These are phyloP conservation scores for Mentha longifolia DNA, from an alignment of 257 asterid genomes.

Conservation along the genomic window DNA sequence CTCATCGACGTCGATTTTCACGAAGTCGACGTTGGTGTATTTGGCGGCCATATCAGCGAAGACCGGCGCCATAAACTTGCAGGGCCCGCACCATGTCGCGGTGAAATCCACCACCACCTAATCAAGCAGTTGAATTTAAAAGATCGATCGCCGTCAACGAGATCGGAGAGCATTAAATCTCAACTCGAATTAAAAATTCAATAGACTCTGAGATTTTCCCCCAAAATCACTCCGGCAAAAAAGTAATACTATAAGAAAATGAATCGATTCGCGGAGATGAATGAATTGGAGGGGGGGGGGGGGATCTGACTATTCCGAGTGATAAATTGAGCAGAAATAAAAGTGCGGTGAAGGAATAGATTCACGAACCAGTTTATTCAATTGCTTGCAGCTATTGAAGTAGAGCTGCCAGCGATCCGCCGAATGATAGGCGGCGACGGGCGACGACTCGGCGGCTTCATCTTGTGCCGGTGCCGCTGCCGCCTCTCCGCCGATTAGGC, in stretches of 20 bases:
- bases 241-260: too few relatives aligned
- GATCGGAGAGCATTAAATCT: constrained; percentile 28
- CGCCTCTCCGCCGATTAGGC: constrained; percentile 33
- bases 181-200: background rate
- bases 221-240: background rate
- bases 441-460: constrained; percentile 54
- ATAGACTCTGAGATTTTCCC: background rate
- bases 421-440: constrained; percentile 74
- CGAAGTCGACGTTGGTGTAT: constrained; percentile 72
- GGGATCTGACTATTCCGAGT: too few relatives aligned
- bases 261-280: too few relatives aligned
- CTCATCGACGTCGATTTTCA: constrained; percentile 85
- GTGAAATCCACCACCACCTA: constrained; percentile 89
- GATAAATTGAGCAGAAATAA: background rate
- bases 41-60: constrained; percentile 57
- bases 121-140: constrained; percentile 5
- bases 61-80: constrained; percentile 81
- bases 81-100: constrained; percentile 95
- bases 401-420: constrained; percentile 75
- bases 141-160: constrained; percentile 28
- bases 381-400: constrained; percentile 64
- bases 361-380: constrained; percentile 71
- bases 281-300: too few relatives aligned
- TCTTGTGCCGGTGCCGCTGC: constrained; percentile 38
- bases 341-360: background rate